Evolutionary conservation across 2,329 filamentous ascomycete genomes (phyloP).

Genomic region (Xylariaceae sp.): DNA sequence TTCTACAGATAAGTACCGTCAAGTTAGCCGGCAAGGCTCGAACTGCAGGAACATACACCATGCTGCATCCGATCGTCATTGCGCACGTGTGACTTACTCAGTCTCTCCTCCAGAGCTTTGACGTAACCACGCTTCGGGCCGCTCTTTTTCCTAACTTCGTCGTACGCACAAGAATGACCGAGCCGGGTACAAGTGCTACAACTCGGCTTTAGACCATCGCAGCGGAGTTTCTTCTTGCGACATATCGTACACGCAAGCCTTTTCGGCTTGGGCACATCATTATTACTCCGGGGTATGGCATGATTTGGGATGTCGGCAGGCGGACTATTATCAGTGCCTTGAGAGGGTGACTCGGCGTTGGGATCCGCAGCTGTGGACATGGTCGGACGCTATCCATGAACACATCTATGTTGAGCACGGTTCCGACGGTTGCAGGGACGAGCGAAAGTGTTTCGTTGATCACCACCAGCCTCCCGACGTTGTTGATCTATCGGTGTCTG

Average conservation of each 20-base stretch:
- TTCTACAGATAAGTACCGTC: conserved; percentile 45
- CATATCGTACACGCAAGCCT: conserved; percentile 93
- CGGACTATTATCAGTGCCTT: conserved; percentile 35
- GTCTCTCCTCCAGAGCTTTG: conserved; percentile 83
- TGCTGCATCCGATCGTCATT: too few species aligned
- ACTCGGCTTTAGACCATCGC: conserved; percentile 76
- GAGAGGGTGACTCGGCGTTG: conserved; percentile 31
- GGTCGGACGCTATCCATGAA: conserved; percentile 1
- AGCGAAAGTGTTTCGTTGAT: too few species aligned
- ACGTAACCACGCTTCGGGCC: conserved; percentile 93
- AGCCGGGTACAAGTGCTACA: conserved; percentile 86
- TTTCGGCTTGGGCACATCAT: conserved; percentile 71
- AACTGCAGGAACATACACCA: too few species aligned
- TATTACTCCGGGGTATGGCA: conserved; percentile 44
- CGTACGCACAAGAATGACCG: conserved; percentile 81
- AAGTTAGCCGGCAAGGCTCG: too few species aligned
- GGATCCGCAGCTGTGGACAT: conserved; percentile 22
- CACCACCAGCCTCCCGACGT: neutral
- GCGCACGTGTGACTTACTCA: conserved; percentile 67
- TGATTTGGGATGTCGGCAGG: conserved; percentile 32
- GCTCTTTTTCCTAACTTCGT: conserved; percentile 89
- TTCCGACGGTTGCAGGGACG: too few species aligned
- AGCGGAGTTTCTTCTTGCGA: conserved; percentile 84
- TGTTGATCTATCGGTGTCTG: neutral
- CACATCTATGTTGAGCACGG: too few species aligned